These are phyloP conservation scores for Sphaceloma murrayae DNA, from an alignment of 2,329 filamentous ascomycete genomes.

Conservation along the genomic window DNA sequence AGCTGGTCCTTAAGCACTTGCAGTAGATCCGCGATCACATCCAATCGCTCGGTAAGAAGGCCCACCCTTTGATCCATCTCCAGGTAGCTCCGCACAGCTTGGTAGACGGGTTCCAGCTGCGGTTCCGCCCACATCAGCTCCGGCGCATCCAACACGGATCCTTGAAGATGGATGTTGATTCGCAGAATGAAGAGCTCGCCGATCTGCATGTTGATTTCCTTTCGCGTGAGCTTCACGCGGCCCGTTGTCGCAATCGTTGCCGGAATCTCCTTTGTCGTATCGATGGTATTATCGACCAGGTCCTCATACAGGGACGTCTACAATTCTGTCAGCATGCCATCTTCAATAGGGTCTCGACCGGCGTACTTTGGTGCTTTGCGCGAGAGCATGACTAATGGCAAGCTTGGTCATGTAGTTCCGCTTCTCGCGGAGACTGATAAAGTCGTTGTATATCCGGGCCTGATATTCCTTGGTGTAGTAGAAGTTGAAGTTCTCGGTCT, in stretches of 20 bases:
- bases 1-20: slow-evolving; percentile 92
- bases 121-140: slow-evolving; percentile 98
- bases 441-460: slow-evolving; percentile 98
- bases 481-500: slow-evolving; percentile 97
- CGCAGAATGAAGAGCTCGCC: slow-evolving; percentile 95
- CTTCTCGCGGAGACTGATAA: slow-evolving; percentile 89
- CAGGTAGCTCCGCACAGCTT: slow-evolving; percentile 86
- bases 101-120: slow-evolving; percentile 90
- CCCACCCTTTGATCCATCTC: slow-evolving; percentile 96
- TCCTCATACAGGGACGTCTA: slow-evolving; percentile 93
- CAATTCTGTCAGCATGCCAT: neutral
- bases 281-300: slow-evolving; percentile 84
- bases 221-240: slow-evolving; percentile 76
- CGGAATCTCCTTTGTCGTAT: slow-evolving; percentile 85
- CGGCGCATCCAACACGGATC: slow-evolving; percentile 89
- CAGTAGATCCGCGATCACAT: slow-evolving; percentile 86
- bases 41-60: slow-evolving; percentile 77
- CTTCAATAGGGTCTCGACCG: neutral
- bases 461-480: slow-evolving; percentile 98
- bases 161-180: slow-evolving; percentile 97
- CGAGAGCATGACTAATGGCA: slow-evolving; percentile 88
- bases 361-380: slow-evolving; percentile 81
- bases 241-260: slow-evolving; percentile 87
- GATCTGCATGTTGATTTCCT: slow-evolving; percentile 98
- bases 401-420: slow-evolving; percentile 97